Percentiles rank a stretch among this genome's conserved stretches.
phyloP scores from a whole-genome alignment of 1,284 basidiomycete genomes.

The Tilletia indica region DNA sequence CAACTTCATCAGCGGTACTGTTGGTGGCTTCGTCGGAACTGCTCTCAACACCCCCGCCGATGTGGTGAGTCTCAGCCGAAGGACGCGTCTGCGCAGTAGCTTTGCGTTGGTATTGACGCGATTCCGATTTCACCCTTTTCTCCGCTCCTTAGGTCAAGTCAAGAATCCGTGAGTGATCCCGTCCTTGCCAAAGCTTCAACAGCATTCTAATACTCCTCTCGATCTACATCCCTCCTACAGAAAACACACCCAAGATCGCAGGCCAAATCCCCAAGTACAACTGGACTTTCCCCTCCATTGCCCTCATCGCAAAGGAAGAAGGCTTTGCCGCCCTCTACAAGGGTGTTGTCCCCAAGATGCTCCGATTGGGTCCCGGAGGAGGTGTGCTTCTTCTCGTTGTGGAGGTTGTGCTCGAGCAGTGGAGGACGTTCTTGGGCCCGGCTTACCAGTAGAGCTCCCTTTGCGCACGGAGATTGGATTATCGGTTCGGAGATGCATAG shows the following conservation, averaged over 20 bases:
- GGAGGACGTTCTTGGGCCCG: conserved; percentile 41
- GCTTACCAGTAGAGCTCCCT: conserved; percentile 36
- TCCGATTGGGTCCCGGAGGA: conserved; percentile 86
- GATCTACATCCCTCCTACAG: neutral
- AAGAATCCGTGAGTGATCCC: conserved; percentile 65
- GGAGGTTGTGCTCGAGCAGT: conserved; percentile 45
- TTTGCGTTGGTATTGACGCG: too few relatives aligned
- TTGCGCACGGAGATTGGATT: too few relatives aligned
- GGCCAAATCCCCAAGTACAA: conserved; percentile 71
- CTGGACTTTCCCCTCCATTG: conserved; percentile 71
- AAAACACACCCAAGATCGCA: conserved; percentile 62
- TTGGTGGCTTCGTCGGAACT: conserved; percentile 86
- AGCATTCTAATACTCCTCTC: neutral
- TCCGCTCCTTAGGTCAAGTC: conserved; percentile 67
- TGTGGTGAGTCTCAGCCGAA: conserved; percentile 61
- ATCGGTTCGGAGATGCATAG: too few relatives aligned
- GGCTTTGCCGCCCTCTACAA: conserved; percentile 88
- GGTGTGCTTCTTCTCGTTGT: conserved; percentile 77
- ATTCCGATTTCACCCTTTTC: too few relatives aligned
- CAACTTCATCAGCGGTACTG: conserved; percentile 84
- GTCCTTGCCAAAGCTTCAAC: too few relatives aligned
- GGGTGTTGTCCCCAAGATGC: conserved; percentile 68
- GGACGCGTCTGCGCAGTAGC: too few relatives aligned
- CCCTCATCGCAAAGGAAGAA: conserved; percentile 83
- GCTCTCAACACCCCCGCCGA: conserved; percentile 75